Percentiles rank a stretch among this genome's conserved stretches.
These are phyloP conservation scores for Cicer arietinum DNA, from an alignment of 306 rosid genomes.

Conservation along the genomic window DNA sequence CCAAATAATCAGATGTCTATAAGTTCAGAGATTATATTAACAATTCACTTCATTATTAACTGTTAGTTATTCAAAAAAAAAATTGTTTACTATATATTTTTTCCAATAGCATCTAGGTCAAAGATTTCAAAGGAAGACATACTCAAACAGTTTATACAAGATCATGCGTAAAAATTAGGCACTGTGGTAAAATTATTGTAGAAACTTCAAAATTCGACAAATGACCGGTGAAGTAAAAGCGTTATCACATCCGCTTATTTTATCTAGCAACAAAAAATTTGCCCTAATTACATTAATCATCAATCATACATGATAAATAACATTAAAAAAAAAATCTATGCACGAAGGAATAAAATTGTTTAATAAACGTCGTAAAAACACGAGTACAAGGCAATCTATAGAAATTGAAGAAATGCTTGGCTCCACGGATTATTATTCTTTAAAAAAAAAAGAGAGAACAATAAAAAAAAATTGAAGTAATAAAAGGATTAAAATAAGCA, in stretches of 20 bases:
- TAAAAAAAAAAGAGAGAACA: not conserved
- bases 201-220: not conserved
- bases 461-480: not conserved
- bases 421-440: not conserved
- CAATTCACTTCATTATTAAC: not conserved
- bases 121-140: not conserved
- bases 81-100: not conserved
- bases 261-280: slow-evolving; percentile 8
- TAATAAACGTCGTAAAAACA: slow-evolving; percentile 4
- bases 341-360: not conserved
- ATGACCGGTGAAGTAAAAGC: not conserved
- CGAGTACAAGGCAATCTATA: not conserved
- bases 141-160: not conserved
- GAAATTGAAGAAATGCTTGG: slow-evolving; percentile 16
- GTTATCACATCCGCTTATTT: slow-evolving; percentile 1
- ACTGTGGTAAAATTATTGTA: slow-evolving; percentile 10
- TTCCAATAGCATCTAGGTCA: not conserved
- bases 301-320: not conserved
- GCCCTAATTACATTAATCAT: slow-evolving; percentile 18
- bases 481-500: no score
- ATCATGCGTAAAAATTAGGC: not conserved
- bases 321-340: not conserved
- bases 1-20: not conserved
- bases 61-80: not conserved
- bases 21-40: not conserved